Evolutionary conservation across 805 yeast genomes (phyloP).

Genomic region (Zygoascus ofunaensis): DNA sequence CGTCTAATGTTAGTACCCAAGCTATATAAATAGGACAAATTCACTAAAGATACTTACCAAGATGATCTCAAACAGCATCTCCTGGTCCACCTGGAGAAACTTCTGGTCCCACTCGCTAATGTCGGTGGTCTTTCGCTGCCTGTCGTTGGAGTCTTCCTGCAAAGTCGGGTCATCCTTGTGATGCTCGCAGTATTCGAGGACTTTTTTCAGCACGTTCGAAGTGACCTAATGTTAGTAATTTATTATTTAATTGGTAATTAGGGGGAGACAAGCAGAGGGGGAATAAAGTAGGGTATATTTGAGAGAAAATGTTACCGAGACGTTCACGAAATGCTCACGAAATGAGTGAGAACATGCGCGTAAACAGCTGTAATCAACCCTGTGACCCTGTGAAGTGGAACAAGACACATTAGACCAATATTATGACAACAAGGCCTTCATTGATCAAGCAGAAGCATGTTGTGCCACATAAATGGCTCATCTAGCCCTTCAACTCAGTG

Average conservation of each 20-base stretch:
- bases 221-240: conserved; percentile 18
- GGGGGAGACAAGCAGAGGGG: no score
- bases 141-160: conserved; percentile 64
- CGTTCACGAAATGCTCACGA: background rate
- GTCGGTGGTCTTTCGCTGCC: conserved; percentile 68
- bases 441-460: no score
- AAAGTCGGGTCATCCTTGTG: conserved; percentile 61
- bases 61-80: conserved; percentile 40
- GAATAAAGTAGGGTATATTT: no score
- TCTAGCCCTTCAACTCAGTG: no score
- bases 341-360: no score
- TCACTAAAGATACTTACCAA: conserved; percentile 23
- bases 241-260: background rate
- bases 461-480: no score
- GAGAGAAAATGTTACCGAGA: background rate
- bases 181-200: conserved; percentile 94
- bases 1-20: no score
- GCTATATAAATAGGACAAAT: no score
- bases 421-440: no score
- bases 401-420: no score
- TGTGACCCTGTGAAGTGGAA: no score
- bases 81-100: conserved; percentile 83
- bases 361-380: no score
- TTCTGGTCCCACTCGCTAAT: conserved; percentile 94
- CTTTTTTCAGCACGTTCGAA: conserved; percentile 71